Evolutionary conservation across 176 grass and related monocot species (phyloP).

Genomic region (Aegilops sharonensis): DNA sequence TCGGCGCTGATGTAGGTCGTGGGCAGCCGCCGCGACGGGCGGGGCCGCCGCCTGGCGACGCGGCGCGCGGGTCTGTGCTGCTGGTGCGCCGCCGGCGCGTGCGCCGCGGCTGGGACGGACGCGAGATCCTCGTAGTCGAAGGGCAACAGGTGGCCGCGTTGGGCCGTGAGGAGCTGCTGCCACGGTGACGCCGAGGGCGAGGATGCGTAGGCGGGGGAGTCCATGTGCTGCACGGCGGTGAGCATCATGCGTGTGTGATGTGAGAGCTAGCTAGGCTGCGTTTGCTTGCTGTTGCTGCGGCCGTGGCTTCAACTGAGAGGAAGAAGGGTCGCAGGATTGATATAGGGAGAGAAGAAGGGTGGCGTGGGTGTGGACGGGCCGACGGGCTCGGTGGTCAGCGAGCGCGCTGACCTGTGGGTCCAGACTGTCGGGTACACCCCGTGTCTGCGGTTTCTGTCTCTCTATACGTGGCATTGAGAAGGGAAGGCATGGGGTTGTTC

Average conservation of each 20-base stretch:
- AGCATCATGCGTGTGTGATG: constrained; percentile 18
- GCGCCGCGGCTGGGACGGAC: background rate
- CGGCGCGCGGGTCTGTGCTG: background rate
- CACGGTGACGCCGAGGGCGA: constrained; percentile 23
- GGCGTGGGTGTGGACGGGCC: background rate
- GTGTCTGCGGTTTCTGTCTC: no score
- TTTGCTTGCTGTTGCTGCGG: background rate
- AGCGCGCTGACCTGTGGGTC: no score
- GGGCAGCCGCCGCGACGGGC: constrained; percentile 35
- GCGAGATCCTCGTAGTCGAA: background rate
- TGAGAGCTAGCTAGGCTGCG: background rate
- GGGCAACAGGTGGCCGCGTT: background rate
- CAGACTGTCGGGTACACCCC: no score
- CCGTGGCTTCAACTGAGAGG: background rate
- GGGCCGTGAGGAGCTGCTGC: background rate
- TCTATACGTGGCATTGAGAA: no score
- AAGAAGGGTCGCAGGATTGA: background rate
- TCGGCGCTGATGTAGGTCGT: constrained; percentile 48
- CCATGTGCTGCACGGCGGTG: constrained; percentile 22
- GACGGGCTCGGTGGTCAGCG: background rate
- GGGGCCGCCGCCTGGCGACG: constrained; percentile 31
- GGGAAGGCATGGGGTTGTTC: no score
- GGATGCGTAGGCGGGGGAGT: background rate
- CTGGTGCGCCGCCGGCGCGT: background rate
- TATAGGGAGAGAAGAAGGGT: background rate